Percentiles rank a stretch among this genome's conserved stretches.
phyloP scores from a whole-genome alignment of 176 grass and related monocot species.

The Leersia perrieri region DNA sequence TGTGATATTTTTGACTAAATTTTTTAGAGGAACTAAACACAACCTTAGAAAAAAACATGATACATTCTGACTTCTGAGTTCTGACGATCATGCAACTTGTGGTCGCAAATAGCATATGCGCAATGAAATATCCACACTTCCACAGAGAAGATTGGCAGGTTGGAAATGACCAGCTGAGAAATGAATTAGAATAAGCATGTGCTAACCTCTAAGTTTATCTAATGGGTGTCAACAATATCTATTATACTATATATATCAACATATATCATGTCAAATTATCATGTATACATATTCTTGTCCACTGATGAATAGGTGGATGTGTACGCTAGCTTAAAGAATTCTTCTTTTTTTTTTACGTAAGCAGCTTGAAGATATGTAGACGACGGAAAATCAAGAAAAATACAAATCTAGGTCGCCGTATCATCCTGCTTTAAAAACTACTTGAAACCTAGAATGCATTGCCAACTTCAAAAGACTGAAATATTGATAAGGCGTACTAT shows the following conservation, averaged over 20 bases:
- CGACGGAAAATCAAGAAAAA: neutral
- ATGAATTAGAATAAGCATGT: neutral
- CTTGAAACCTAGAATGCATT: neutral
- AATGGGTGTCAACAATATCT: neutral
- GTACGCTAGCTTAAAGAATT: too few species aligned
- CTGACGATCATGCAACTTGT: neutral
- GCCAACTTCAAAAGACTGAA: neutral
- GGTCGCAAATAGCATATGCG: too few species aligned
- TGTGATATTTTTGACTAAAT: too few species aligned
- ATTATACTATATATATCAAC: too few species aligned
- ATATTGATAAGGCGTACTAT: neutral
- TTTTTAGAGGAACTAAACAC: too few species aligned
- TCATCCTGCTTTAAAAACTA: neutral
- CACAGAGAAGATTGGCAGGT: neutral
- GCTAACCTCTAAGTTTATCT: neutral
- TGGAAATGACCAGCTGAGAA: neutral
- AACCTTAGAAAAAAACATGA: too few species aligned
- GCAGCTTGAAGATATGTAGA: neutral
- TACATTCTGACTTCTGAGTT: too few species aligned
- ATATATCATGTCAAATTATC: neutral
- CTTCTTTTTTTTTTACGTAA: too few species aligned
- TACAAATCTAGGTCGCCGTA: neutral
- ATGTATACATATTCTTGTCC: neutral
- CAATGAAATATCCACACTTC: too few species aligned
- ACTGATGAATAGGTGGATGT: neutral